Conservation (phyloP, 495 filamentous ascomycete species). For the Collariella sp. region DNA sequence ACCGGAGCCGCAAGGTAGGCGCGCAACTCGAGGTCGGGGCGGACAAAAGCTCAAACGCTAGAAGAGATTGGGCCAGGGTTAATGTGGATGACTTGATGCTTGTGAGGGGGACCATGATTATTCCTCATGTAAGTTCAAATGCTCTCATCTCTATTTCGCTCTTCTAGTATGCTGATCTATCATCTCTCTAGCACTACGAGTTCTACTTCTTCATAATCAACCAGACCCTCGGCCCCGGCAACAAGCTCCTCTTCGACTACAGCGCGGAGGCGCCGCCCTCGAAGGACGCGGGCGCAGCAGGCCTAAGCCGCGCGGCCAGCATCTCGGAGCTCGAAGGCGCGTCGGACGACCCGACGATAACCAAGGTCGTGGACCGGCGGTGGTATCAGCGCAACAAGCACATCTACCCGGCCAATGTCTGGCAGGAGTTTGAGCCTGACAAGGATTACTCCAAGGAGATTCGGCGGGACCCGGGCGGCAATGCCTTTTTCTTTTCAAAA, state of each 20-base stretch:
- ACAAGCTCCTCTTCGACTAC: slow-evolving; percentile 72
- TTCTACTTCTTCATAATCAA: slow-evolving; percentile 97
- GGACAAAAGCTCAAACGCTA: slow-evolving; percentile 49
- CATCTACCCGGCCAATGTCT: slow-evolving; percentile 90
- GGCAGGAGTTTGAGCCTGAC: slow-evolving; percentile 89
- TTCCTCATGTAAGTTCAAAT: slow-evolving; percentile 71
- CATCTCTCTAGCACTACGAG: slow-evolving; percentile 68
- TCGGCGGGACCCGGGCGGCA: slow-evolving; percentile 74
- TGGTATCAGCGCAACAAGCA: slow-evolving; percentile 99
- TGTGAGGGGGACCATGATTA: slow-evolving; percentile 83
- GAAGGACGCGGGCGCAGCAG: slow-evolving; percentile 22
- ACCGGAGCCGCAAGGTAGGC: slow-evolving; percentile 81
- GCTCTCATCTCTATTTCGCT: neutral
- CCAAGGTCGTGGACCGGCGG: slow-evolving; percentile 89
- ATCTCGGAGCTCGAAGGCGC: slow-evolving; percentile 58
- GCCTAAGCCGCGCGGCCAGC: slow-evolving; percentile 26
- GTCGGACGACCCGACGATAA: slow-evolving; percentile 70
- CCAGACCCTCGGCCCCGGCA: slow-evolving; percentile 60
- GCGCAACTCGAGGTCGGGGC: slow-evolving; percentile 69
- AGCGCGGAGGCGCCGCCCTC: slow-evolving; percentile 37
- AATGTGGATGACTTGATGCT: slow-evolving; percentile 96
- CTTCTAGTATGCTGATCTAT: neutral
- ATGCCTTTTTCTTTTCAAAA: slow-evolving; percentile 81
- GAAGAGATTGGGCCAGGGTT: slow-evolving; percentile 84
- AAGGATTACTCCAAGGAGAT: slow-evolving; percentile 77